Conservation (phyloP, 2,329 filamentous ascomycete species). For the Calonectria leucothoes region DNA sequence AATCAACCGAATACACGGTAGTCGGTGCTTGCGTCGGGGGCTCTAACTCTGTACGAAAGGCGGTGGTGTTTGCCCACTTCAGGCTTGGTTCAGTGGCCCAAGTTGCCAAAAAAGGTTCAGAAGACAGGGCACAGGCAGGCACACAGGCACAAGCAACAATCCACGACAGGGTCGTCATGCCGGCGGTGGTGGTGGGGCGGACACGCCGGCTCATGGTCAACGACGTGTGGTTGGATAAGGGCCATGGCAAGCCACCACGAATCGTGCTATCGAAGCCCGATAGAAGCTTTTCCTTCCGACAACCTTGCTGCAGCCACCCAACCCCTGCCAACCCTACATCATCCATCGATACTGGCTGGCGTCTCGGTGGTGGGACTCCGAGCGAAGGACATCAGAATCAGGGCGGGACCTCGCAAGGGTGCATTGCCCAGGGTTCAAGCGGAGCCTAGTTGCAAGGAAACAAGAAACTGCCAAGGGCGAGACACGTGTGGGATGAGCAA, state of each 20-base stretch:
- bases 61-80: constrained; percentile 4
- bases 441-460: constrained; percentile 1
- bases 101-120: constrained; percentile 20
- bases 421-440: constrained; percentile 7
- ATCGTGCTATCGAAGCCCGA: constrained; percentile 44
- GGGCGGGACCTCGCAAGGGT: neutral
- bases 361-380: constrained; percentile 36
- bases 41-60: neutral
- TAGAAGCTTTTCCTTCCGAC: constrained; percentile 39
- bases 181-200: constrained; percentile 37
- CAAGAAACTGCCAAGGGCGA: constrained; percentile 7
- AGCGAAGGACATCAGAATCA: constrained; percentile 18
- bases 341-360: constrained; percentile 4
- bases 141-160: constrained; percentile 21
- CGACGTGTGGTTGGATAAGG: constrained; percentile 33
- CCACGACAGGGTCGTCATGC: neutral
- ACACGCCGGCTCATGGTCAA: constrained; percentile 28
- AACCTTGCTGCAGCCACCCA: constrained; percentile 11
- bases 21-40: neutral
- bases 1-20: constrained; percentile 6
- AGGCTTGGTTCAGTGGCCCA: neutral
- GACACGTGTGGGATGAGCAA: constrained; percentile 2
- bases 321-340: neutral
- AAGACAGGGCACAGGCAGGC: constrained; percentile 15
- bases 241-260: constrained; percentile 34